A percentile compares a stretch with the other conserved stretches of the same genome.
Conservation (phyloP, 2,329 filamentous ascomycete species). For the Juglanconis oblonga region DNA sequence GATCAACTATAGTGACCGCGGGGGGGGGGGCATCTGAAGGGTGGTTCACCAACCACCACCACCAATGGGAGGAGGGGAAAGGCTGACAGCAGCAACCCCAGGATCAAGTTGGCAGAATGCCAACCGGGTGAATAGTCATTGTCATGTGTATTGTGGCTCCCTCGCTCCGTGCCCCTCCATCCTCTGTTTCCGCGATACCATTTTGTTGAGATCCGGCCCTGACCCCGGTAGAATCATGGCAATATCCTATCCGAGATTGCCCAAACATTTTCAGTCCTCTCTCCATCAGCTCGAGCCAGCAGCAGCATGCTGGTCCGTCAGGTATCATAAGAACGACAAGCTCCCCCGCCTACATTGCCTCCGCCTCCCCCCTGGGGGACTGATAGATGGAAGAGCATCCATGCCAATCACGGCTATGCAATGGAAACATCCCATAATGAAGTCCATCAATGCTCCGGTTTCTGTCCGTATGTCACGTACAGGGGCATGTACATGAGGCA, state of each 20-base stretch:
- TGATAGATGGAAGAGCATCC: background rate
- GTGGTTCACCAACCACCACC: no score
- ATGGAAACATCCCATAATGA: background rate
- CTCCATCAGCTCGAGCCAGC: background rate
- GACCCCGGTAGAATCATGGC: background rate
- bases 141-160: no score
- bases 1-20: no score
- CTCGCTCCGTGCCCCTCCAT: no score
- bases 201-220: no score
- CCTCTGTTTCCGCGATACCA: no score
- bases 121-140: no score
- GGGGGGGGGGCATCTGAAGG: no score
- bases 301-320: background rate
- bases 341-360: background rate
- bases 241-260: background rate
- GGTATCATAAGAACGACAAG: constrained; percentile 3
- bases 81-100: no score
- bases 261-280: background rate
- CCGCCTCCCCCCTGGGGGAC: no score
- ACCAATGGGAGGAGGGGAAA: no score
- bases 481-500: constrained; percentile 53
- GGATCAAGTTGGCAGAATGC: no score
- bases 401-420: background rate
- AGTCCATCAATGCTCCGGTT: constrained; percentile 30
- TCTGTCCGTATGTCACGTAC: constrained; percentile 54